phyloP scores from a whole-genome alignment of 2,329 filamentous ascomycete genomes.

The Paramyrothecium sp. region DNA sequence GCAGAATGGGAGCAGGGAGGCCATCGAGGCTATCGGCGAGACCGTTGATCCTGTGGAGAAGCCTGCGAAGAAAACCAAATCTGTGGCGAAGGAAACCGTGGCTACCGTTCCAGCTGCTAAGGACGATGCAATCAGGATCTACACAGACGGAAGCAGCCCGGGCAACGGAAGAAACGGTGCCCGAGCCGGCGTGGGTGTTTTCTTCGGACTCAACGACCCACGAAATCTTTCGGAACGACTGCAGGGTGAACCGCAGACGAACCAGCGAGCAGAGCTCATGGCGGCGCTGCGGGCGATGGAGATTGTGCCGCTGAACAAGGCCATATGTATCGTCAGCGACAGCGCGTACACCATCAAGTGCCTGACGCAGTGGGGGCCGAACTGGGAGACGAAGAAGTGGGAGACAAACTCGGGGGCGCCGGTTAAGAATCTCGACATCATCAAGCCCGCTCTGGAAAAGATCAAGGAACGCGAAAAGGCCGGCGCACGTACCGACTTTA shows the following conservation, averaged over 20 bases:
- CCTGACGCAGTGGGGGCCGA: slow-evolving; percentile 76
- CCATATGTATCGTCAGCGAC: slow-evolving; percentile 81
- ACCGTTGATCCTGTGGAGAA: slow-evolving; percentile 17
- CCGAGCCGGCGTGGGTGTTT: slow-evolving; percentile 62
- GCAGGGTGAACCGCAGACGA: slow-evolving; percentile 75
- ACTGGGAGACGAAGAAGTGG: slow-evolving; percentile 79
- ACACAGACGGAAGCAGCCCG: slow-evolving; percentile 62
- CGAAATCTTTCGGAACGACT: slow-evolving; percentile 75
- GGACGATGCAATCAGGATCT: slow-evolving; percentile 39
- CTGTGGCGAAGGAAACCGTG: slow-evolving; percentile 22
- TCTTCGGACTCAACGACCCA: slow-evolving; percentile 55
- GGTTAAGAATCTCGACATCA: slow-evolving; percentile 85
- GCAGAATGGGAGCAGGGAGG: slow-evolving; percentile 41
- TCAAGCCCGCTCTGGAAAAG: slow-evolving; percentile 67
- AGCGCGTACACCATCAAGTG: slow-evolving; percentile 90
- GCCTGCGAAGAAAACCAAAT: slow-evolving; percentile 19
- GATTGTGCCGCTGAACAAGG: slow-evolving; percentile 63
- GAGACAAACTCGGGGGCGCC: slow-evolving; percentile 65
- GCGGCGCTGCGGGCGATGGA: slow-evolving; percentile 84
- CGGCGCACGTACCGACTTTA: slow-evolving; percentile 66
- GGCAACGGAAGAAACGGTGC: slow-evolving; percentile 57
- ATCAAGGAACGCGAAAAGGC: slow-evolving; percentile 67
- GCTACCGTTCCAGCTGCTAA: slow-evolving; percentile 5
- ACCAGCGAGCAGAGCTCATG: slow-evolving; percentile 92
- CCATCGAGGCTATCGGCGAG: slow-evolving; percentile 37